Evolutionary conservation across 2,329 filamentous ascomycete genomes (phyloP), one percentile per base, ranked within the genome.

Genomic region (Trichoderma sp.): DNA sequence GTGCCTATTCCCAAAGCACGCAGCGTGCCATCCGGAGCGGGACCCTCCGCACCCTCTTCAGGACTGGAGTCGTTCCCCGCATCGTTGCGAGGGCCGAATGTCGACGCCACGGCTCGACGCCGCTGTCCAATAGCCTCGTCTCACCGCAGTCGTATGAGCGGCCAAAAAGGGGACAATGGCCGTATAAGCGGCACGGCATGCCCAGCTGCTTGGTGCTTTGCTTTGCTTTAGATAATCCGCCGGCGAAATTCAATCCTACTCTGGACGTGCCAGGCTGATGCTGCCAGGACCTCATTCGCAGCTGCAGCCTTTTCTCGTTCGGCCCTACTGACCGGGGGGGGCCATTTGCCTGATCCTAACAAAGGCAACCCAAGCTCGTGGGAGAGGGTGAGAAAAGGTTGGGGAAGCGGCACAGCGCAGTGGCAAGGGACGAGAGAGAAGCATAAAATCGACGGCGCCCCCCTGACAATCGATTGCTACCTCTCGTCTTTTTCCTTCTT

Each of bases 321-420:
- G 63, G 63, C 53, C 63, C 63, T 67, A 59, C 49, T 67, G 63
- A 49, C 63, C 29, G 47, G 55, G 63, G 55, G 63, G 63, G 29
- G 63, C 52, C 55, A 10, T 33, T 59, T 57, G 27, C 21, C 24
- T 56, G 35, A 57, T 43, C 19, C 49, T 21, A 11, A 56, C 37
- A 33, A 24, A 35, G 33, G 59, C 33, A 62, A n/a, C 59, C 59
- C 59, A n/a, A 16, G 27, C 53, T 56, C 40, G 40, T 33, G 31
- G 47, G n/a, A 24, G 14, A 40, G 16, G 37, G 40, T 24, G 10
- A 49, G 24, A 24, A 24, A 52, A 31, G 62, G 24, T 35, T 57
- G 62, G 62, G 35, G 62, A 56, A 65, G 52, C 47, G 61, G 31
- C 60, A 63, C 61, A 21, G 47, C 47, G 29, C 19, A 5, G 52